Evolutionary conservation across 352 stramenopile genomes (phyloP), one percentile per base, ranked within the genome.

Genomic region (Phytophthora pisi): DNA sequence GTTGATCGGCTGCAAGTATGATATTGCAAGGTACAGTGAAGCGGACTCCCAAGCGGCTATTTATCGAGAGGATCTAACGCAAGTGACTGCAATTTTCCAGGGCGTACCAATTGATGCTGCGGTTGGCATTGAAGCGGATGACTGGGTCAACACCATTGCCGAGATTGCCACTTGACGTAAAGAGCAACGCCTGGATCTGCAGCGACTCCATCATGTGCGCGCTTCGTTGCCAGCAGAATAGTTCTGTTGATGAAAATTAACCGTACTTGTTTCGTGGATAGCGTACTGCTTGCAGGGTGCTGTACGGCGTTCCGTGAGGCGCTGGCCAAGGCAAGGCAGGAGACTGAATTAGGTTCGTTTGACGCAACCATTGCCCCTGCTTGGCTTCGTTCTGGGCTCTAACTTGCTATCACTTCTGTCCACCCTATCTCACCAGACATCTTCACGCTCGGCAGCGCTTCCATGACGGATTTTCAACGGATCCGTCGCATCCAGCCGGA

Each of bases 151-250:
- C 59, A 36, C 79, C 82, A 7, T 49, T 93, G 10, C 67, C 61
- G 7, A 84, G 66, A 56, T 62, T 93, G 9, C 72, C 78, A 0
- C 61, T 90, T 54, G 77, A 90, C 45, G 59, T 80, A 8, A 75
- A 81, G 51, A 84, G 57, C 55, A 78, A 90, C 49, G 61, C 77
- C 9, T 93, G 85, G 85, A 91, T 93, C 57, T 93, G 85, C 63
- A 93, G 75, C 45, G 85, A 93, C 53, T 82, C 85, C 18, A 84
- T 88, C 51, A 81, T 93, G 84, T 93, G 65, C 52, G 82, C 67
- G n/a, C 43, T 23, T 36, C 23, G 23, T 51, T 18, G 6, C 15
- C 13, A n/a, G 38, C 38, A 16, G 15, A n/a, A 18, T 45, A 13
- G 15, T 15, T 47, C 42, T 4, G n/a, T 43, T 61, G 15, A 13